Percentiles rank a stretch among this genome's conserved stretches.
phyloP scores from a whole-genome alignment of 352 stramenopile species.

The Pythium graminicola region DNA sequence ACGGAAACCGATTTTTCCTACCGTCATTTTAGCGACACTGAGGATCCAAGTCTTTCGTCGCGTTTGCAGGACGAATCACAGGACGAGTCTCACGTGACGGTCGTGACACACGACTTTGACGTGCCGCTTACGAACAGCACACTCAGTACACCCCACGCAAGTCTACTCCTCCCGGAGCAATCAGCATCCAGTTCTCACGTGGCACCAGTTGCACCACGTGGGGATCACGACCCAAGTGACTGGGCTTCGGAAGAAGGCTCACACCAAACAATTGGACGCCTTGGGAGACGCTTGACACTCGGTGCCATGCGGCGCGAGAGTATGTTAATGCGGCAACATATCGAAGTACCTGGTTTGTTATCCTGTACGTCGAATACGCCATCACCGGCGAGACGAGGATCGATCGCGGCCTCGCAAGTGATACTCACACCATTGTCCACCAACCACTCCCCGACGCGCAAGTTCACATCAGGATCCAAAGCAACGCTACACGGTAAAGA shows the following conservation, averaged over 20 bases:
- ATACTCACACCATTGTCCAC: slow-evolving; percentile 16
- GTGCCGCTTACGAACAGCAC: slow-evolving; percentile 7
- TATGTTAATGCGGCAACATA: slow-evolving; percentile 4
- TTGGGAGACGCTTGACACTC: slow-evolving; percentile 2
- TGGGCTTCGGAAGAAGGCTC: slow-evolving; percentile 25
- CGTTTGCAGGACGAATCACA: slow-evolving; percentile 8
- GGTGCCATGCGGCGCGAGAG: slow-evolving; percentile 10
- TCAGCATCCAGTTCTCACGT: not conserved
- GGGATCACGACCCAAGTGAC: slow-evolving; percentile 17
- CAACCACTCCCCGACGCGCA: not conserved
- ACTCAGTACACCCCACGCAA: slow-evolving; percentile 11
- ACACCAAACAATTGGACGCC: slow-evolving; percentile 3
- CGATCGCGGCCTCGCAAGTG: not conserved
- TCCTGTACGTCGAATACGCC: not conserved
- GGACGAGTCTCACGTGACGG: slow-evolving; percentile 11
- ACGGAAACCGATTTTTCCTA: slow-evolving; percentile 22
- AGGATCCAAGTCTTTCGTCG: slow-evolving; percentile 3
- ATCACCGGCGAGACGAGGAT: slow-evolving; percentile 8
- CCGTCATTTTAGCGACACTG: slow-evolving; percentile 21
- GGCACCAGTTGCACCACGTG: not conserved
- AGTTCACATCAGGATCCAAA: slow-evolving; percentile 6
- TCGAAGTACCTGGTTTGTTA: slow-evolving; percentile 8
- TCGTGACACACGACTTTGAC: slow-evolving; percentile 13
- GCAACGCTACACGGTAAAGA: slow-evolving; percentile 59
- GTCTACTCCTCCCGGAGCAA: slow-evolving; percentile 16